Conservation (phyloP, 1,284 basidiomycete species). For the Cutaneotrichosporon sp. region DNA sequence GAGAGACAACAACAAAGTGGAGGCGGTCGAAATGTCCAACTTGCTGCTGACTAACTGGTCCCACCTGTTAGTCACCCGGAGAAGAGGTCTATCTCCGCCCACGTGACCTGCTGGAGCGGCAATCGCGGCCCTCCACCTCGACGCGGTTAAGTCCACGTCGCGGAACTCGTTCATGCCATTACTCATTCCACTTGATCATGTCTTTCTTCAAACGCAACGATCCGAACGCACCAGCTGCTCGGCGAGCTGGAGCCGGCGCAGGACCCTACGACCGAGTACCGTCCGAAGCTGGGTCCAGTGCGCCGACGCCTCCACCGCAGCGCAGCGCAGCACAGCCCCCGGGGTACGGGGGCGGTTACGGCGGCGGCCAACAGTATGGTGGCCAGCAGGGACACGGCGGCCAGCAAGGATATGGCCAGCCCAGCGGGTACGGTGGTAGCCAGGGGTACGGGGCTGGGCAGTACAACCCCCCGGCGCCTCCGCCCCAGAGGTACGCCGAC, state of each 20-base stretch:
- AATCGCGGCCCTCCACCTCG: too few species aligned
- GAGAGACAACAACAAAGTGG: too few species aligned
- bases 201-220: constrained; percentile 42
- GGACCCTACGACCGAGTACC: constrained; percentile 41
- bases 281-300: constrained; percentile 22
- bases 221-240: constrained; percentile 36
- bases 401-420: constrained; percentile 2
- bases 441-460: constrained; percentile 1
- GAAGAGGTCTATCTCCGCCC: too few species aligned
- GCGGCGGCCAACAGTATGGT: constrained; percentile 6
- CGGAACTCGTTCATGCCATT: too few species aligned
- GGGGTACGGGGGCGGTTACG: constrained; percentile 3
- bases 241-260: constrained; percentile 20
- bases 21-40: too few species aligned
- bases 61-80: too few species aligned
- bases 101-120: too few species aligned
- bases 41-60: too few species aligned
- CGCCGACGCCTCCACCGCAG: constrained; percentile 1
- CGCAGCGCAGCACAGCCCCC: constrained; percentile 24
- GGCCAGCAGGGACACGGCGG: constrained; percentile 3
- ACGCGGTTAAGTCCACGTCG: neutral
- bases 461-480: constrained; percentile 1
- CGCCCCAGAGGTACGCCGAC: constrained; percentile 1
- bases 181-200: neutral
- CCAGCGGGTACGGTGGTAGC: too few species aligned